Percentiles rank a stretch among this genome's conserved stretches.
Conservation (phyloP, 192 early-diverging fungal genomes). For the Backusella parvicylindrica region DNA sequence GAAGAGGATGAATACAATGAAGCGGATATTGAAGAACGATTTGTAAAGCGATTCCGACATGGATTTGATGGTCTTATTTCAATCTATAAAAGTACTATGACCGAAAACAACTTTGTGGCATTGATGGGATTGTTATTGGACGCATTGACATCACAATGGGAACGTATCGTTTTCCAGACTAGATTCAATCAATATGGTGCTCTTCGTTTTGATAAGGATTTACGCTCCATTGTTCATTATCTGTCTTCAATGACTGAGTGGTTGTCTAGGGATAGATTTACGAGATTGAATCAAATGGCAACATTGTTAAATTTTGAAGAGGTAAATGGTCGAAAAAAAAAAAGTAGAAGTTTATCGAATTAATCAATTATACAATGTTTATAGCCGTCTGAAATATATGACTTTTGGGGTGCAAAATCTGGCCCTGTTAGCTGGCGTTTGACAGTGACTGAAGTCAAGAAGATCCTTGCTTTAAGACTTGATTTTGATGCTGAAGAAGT, state of each 20-base stretch:
- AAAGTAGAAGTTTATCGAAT: not conserved
- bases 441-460: slow-evolving; percentile 63
- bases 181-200: slow-evolving; percentile 93
- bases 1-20: slow-evolving; percentile 91
- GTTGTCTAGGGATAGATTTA: slow-evolving; percentile 71
- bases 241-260: slow-evolving; percentile 57
- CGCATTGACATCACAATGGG: slow-evolving; percentile 78
- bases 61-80: slow-evolving; percentile 51
- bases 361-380: not conserved
- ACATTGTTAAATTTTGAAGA: slow-evolving; percentile 79
- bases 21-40: slow-evolving; percentile 71
- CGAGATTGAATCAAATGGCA: slow-evolving; percentile 81
- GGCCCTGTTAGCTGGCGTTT: slow-evolving; percentile 70
- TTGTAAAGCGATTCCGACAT: slow-evolving; percentile 77
- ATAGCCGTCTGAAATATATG: slow-evolving; percentile 62
- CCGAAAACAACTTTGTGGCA: slow-evolving; percentile 66
- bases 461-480: slow-evolving; percentile 58
- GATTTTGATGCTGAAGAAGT: slow-evolving; percentile 64
- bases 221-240: slow-evolving; percentile 68
- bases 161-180: slow-evolving; percentile 77
- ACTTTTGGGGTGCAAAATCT: slow-evolving; percentile 63
- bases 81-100: slow-evolving; percentile 48
- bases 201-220: slow-evolving; percentile 89
- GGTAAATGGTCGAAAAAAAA: slow-evolving; percentile 31
- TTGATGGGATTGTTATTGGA: slow-evolving; percentile 64